These are phyloP conservation scores for Boletus vermiculosoides DNA, from an alignment of 768 basidiomycete genomes.

Conservation along the genomic window DNA sequence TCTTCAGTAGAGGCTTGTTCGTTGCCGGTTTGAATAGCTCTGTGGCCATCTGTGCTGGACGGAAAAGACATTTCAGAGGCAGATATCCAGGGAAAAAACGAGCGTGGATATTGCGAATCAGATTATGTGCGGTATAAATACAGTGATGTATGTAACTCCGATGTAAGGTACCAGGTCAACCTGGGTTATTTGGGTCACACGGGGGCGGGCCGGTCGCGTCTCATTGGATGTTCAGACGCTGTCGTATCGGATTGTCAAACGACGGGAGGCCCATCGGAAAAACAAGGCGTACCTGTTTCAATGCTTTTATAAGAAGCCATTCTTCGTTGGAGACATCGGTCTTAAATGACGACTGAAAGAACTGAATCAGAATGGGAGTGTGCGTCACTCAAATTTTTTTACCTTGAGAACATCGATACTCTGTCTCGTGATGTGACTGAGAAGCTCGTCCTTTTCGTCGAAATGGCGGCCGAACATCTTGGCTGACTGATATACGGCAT, in stretches of 20 bases:
- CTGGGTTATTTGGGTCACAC: conserved; percentile 2
- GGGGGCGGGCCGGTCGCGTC: background rate
- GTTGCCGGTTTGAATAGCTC: conserved; percentile 11
- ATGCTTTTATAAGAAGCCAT: conserved; percentile 86
- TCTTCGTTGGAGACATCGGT: conserved; percentile 87
- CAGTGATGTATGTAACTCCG: conserved; percentile 29
- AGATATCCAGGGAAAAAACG: background rate
- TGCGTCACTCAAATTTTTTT: conserved; percentile 3
- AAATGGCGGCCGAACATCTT: conserved; percentile 97
- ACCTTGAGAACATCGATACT: conserved; percentile 97
- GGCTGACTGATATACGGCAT: conserved; percentile 91
- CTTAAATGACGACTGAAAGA: conserved; percentile 73
- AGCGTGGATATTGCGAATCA: background rate
- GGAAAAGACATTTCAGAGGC: conserved; percentile 23
- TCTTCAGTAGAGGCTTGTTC: conserved; percentile 37
- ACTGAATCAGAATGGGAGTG: conserved; percentile 6
- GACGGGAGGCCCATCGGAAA: background rate
- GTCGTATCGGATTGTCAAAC: conserved; percentile 1
- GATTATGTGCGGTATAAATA: conserved; percentile 31
- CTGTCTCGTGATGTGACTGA: conserved; percentile 86
- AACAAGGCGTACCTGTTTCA: conserved; percentile 60
- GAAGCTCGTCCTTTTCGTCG: conserved; percentile 91
- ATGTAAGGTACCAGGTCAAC: conserved; percentile 3
- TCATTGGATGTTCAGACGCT: conserved; percentile 42
- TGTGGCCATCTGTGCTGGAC: conserved; percentile 11